A percentile compares a stretch with the other conserved stretches of the same genome.
Evolutionary conservation across 495 filamentous ascomycete species (phyloP).

Genomic region (Neurospora cerealis): DNA sequence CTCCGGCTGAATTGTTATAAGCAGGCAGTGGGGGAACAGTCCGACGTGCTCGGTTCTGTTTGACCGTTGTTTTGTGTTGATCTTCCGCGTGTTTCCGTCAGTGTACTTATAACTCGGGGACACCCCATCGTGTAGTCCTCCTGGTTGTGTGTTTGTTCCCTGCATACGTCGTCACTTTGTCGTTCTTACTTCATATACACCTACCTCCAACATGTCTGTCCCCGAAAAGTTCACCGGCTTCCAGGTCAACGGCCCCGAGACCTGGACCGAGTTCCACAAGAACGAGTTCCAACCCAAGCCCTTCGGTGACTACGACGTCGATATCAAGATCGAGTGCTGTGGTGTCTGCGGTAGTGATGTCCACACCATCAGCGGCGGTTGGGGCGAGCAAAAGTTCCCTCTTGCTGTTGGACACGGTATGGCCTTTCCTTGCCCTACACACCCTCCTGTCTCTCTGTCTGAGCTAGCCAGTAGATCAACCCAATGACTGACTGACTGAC

Average conservation of each 20-base stretch:
- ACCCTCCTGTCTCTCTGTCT: background rate
- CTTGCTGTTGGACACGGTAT: slow-evolving; percentile 44
- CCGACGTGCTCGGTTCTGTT: background rate
- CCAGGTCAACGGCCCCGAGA: slow-evolving; percentile 41
- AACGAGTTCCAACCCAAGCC: slow-evolving; percentile 48
- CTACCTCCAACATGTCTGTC: slow-evolving; percentile 20
- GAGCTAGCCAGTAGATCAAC: background rate
- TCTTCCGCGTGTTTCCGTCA: background rate
- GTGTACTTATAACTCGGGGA: background rate
- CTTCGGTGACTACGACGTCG: slow-evolving; percentile 48
- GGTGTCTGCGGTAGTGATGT: slow-evolving; percentile 50
- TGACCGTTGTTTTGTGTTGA: background rate
- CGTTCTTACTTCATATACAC: background rate
- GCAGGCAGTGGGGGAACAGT: background rate
- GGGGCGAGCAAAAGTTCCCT: slow-evolving; percentile 44
- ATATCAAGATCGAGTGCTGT: slow-evolving; percentile 44
- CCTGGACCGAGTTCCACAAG: slow-evolving; percentile 45
- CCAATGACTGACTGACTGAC: background rate
- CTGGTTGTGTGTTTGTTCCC: background rate
- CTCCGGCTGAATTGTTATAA: background rate
- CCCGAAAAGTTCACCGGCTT: slow-evolving; percentile 40
- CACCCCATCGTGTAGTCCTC: background rate
- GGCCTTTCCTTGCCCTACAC: background rate
- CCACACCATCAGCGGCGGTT: slow-evolving; percentile 47
- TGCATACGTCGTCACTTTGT: background rate